Base-by-base conservation (phyloP, 2,329 filamentous ascomycete genomes). In the Blumeria hordei region DNA sequence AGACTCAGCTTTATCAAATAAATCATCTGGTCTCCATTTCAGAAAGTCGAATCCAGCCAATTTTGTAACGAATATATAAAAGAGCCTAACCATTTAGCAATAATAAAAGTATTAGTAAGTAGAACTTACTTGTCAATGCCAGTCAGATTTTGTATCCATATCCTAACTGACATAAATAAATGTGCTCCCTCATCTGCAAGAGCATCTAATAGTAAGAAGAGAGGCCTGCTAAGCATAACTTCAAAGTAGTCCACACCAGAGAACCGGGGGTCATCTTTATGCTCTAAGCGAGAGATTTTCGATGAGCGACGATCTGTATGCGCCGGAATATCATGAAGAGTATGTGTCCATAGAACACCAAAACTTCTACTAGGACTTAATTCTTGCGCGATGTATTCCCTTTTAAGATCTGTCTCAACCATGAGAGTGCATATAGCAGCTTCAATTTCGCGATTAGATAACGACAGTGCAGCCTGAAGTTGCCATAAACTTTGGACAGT, bases 401-500 rank as follows among this genome's bases (percentile, higher is more conserved):
- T 75, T 44, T 62, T 67, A 5, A 68, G 65, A 59, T 75, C 72
- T 43, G 70, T 62, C 52, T 74, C 71, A 16, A 85, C 72, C 67
- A 94, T 80, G 2, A 88, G 69, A 32, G 76, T 74, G 28, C 80
- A 76, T 43, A 94, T 77, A 0, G 85, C 78, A 28, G 85, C 86
- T 66, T 94, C 88, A 4, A 94, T 81, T 49, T 88, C 78, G 54
- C 83, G 80, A 60, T 81, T 80, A 1, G 74, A 70, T 41, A 74
- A 70, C 1, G 81, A 77, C 11, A 94, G 74, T 0, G 80, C 75
- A 28, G 74, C 77, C 61, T 96, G 88, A 54, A 98, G 70, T 60
- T 87, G 80, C 85, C 92, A 94, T 41, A 98, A 70, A 60, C 80
- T 83, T 56, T 85, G 80, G 8, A 93, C 85, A 16, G 88, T 82